Evolutionary conservation across 2,329 filamentous ascomycete genomes (phyloP).

Genomic region (Sclerotinia trifoliorum): DNA sequence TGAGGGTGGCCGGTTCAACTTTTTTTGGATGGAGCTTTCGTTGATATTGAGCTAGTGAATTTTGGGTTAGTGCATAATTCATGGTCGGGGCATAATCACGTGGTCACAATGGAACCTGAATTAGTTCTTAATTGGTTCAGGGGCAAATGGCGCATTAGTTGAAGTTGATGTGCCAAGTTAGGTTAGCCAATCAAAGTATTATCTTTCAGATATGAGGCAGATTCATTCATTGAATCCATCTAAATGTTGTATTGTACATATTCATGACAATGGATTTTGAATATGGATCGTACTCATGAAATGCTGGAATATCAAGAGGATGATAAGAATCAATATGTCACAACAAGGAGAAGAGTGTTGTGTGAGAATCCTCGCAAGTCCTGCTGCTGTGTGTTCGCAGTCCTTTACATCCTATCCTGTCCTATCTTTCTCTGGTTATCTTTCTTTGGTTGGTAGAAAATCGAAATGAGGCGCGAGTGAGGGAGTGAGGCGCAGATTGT

Average conservation of each 20-base stretch:
- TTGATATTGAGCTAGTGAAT: slow-evolving; percentile 8
- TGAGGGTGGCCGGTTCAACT: slow-evolving; percentile 18
- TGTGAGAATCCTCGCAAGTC: not conserved
- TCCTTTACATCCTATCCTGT: not conserved
- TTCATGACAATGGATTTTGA: not conserved
- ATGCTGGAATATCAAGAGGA: not conserved
- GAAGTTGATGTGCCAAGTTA: not conserved
- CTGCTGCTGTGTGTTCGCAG: not conserved
- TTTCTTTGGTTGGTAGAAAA: not conserved
- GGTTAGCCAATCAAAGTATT: slow-evolving; percentile 10
- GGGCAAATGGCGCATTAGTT: not conserved
- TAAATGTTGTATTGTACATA: not conserved
- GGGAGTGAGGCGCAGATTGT: slow-evolving; percentile 19
- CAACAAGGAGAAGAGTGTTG: not conserved
- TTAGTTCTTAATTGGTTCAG: slow-evolving; percentile 16
- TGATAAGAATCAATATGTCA: not conserved
- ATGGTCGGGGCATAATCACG: not conserved
- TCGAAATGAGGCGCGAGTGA: not conserved
- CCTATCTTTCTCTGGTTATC: not conserved
- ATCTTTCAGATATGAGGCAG: not conserved
- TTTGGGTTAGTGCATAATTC: slow-evolving; percentile 5
- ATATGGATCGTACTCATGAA: not conserved
- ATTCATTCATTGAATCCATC: not conserved
- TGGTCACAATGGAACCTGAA: not conserved
- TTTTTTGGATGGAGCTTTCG: slow-evolving; percentile 24